Conservation (phyloP, 495 filamentous ascomycete genomes). For the Pseudotulostoma volvatum region DNA sequence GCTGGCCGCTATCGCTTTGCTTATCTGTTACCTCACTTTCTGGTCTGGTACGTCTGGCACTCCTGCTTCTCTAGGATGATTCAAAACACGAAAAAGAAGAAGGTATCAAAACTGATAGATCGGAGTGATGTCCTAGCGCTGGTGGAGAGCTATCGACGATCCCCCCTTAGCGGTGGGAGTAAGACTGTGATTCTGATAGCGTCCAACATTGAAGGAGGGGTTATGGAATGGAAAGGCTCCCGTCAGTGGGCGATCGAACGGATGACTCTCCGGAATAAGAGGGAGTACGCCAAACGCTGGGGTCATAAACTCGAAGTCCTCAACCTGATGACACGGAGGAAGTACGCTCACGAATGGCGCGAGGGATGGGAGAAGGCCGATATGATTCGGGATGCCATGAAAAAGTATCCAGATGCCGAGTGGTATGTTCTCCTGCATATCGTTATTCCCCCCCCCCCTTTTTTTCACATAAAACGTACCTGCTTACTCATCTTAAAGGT, state of each 20-base stretch:
- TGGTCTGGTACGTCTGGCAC: constrained; percentile 24
- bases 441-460: neutral
- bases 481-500: constrained; percentile 44
- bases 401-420: constrained; percentile 88
- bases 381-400: constrained; percentile 75
- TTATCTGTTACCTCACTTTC: constrained; percentile 47
- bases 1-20: constrained; percentile 40
- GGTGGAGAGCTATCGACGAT: constrained; percentile 34
- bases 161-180: constrained; percentile 59
- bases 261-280: constrained; percentile 90
- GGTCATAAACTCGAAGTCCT: constrained; percentile 93
- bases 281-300: constrained; percentile 71
- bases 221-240: constrained; percentile 98
- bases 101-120: constrained; percentile 2
- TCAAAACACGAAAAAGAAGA: neutral
- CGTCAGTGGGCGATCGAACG: constrained; percentile 97
- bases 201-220: constrained; percentile 87
- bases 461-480: neutral
- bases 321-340: constrained; percentile 95
- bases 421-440: no score
- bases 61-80: neutral
- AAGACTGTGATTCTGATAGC: constrained; percentile 90
- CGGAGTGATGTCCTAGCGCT: constrained; percentile 19
- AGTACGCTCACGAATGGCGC: constrained; percentile 97
- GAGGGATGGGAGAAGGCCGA: constrained; percentile 99